Evolutionary conservation across 768 basidiomycete species (phyloP), one percentile per base, ranked within the genome.

Genomic region (Leucocoprinus sp.): DNA sequence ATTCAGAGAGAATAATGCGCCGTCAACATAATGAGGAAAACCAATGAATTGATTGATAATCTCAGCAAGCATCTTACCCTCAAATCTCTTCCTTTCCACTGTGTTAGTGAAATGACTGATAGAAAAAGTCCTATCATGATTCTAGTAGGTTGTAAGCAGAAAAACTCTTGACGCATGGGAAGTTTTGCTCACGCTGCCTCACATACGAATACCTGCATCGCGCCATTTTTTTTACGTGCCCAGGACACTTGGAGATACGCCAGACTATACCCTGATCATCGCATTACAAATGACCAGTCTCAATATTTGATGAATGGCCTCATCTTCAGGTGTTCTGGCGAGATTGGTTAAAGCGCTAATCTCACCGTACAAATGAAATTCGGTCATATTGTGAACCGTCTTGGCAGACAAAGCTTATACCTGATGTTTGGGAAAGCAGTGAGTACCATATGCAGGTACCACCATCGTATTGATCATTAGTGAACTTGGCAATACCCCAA

Each of bases 241-340:
- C 77, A 78, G 2, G 70, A 69, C 1, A 78, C 70, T 52, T 79
- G 77, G 60, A 74, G 78, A 55, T 70, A 78, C 1, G 77, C 75
- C 8, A 78, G 75, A 37, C 65, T 68, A 58, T 78, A 79, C 12
- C 64, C 63, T 64, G 29, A 21, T 23, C 1, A 19, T 47, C 12
- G 4, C 34, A 27, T 47, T 12, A 5, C 34, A 27, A 14, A 18
- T 19, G 27, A 35, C 37, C 2, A 34, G 2, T 11, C 22, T 5
- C 3, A 27, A 22, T 2, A 9, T 34, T n/a, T 15, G 35, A 21
- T 8, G 11, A 6, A 29, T 31, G 8, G 4, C 39, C 46, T 5
- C 41, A 48, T 75, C 74, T 43, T 74, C 75, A n/a, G 76, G 62
- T 5, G 66, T 68, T 33, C 78, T 66, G 1, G 65, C 60, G 5